Evolutionary conservation across 441 rosid species (phyloP).

Genomic region (Geranium incanum): DNA sequence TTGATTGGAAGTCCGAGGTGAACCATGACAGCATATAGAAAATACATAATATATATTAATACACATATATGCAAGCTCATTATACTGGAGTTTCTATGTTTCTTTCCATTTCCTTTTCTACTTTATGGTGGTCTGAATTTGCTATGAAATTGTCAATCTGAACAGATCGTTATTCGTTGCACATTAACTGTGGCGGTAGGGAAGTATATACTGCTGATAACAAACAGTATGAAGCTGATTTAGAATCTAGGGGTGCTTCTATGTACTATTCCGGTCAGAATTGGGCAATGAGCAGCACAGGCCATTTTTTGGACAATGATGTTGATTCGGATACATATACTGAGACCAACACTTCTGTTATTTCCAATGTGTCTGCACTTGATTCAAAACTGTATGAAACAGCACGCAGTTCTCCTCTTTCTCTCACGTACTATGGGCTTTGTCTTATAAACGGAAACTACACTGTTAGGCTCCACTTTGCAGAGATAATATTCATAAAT

Average conservation of each 20-base stretch:
- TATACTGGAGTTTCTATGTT: background rate
- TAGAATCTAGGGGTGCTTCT: constrained; percentile 63
- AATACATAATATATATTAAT: background rate
- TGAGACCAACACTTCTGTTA: constrained; percentile 41
- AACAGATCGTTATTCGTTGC: constrained; percentile 49
- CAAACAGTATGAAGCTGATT: constrained; percentile 48
- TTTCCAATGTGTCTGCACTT: constrained; percentile 39
- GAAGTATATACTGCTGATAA: constrained; percentile 29
- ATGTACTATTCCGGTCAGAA: constrained; percentile 39
- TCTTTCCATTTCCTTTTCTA: background rate
- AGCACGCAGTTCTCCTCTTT: constrained; percentile 64
- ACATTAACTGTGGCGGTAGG: constrained; percentile 81
- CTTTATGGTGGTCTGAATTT: background rate
- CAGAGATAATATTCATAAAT: constrained; percentile 59
- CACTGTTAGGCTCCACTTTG: constrained; percentile 67
- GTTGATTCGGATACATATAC: constrained; percentile 52
- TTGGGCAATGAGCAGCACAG: constrained; percentile 89
- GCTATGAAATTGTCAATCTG: constrained; percentile 18
- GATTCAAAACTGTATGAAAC: constrained; percentile 43
- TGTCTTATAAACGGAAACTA: constrained; percentile 71
- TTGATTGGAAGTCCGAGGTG: background rate
- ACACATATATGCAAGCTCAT: background rate
- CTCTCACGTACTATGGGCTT: constrained; percentile 73
- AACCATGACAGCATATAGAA: background rate
- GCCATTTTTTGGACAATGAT: constrained; percentile 78